Evolutionary conservation across 2,329 filamentous ascomycete genomes (phyloP).

Genomic region (Colletotrichum salicis): DNA sequence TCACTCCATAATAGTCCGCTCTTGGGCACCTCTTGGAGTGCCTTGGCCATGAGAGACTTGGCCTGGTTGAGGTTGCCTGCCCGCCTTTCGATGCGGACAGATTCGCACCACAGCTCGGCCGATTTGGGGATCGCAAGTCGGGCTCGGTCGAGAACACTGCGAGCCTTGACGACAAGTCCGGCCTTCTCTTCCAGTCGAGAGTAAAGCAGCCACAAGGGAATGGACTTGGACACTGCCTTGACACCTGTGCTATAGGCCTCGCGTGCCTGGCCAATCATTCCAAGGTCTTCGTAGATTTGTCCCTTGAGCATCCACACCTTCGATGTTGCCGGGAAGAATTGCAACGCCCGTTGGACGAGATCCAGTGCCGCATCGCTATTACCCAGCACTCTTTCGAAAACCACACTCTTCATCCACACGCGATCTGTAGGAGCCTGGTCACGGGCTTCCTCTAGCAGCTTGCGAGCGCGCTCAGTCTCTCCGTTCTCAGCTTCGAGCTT

Average conservation of each 20-base stretch:
- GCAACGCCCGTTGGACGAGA: constrained; percentile 85
- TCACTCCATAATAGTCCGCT: constrained; percentile 92
- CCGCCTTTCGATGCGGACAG: constrained; percentile 90
- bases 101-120: constrained; percentile 88
- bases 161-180: constrained; percentile 88
- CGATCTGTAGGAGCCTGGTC: constrained; percentile 93
- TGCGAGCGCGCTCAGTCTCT: constrained; percentile 82
- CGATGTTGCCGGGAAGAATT: constrained; percentile 83
- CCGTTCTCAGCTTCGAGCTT: constrained; percentile 94
- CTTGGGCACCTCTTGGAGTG: constrained; percentile 88
- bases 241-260: constrained; percentile 92
- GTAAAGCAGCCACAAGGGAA: constrained; percentile 90
- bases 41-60: constrained; percentile 91
- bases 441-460: constrained; percentile 83
- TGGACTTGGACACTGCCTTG: constrained; percentile 83
- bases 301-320: constrained; percentile 99
- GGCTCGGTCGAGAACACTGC: constrained; percentile 91
- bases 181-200: constrained; percentile 86
- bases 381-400: constrained; percentile 87
- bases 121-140: constrained; percentile 88
- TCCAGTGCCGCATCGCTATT: constrained; percentile 85
- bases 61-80: constrained; percentile 86
- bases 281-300: constrained; percentile 90
- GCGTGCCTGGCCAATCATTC: constrained; percentile 83
- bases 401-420: constrained; percentile 96